Percentiles rank a stretch among this genome's conserved stretches.
phyloP scores from a whole-genome alignment of 441 rosid genomes.

The Aquilaria agallochum region DNA sequence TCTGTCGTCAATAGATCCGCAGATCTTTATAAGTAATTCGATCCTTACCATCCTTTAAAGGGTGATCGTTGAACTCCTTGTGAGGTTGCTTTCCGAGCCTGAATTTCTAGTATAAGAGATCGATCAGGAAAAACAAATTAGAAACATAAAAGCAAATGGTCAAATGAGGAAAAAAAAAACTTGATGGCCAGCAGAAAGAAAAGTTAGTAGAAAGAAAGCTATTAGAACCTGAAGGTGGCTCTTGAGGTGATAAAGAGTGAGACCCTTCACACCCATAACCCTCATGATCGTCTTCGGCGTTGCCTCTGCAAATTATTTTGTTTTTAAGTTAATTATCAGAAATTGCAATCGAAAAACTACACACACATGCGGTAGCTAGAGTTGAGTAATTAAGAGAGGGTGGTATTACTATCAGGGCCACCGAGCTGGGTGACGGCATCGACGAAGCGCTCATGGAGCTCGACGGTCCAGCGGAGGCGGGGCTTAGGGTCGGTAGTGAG shows the following conservation, averaged over 20 bases:
- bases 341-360: not conserved
- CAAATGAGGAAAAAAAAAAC: too few species aligned
- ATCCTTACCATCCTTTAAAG: conserved; percentile 81
- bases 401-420: conserved; percentile 84
- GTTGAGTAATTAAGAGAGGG: not conserved
- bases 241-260: conserved; percentile 99
- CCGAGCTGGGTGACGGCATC: conserved; percentile 99
- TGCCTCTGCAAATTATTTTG: conserved; percentile 54
- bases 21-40: conserved; percentile 15
- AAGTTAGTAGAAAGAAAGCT: not conserved
- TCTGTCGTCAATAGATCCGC: conserved; percentile 1
- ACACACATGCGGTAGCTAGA: not conserved
- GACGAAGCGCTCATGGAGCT: conserved; percentile 99
- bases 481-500: conserved; percentile 99
- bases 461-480: conserved; percentile 98
- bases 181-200: conserved; percentile 5
- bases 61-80: conserved; percentile 92
- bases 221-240: conserved; percentile 95
- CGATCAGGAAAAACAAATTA: conserved; percentile 10
- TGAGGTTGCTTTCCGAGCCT: conserved; percentile 99
- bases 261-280: conserved; percentile 99
- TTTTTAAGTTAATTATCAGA: too few species aligned
- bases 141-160: conserved; percentile 7
- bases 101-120: conserved; percentile 51
- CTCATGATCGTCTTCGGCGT: conserved; percentile 99